These are phyloP conservation scores for Pyrenophora seminiperda DNA, from an alignment of 2,329 filamentous ascomycete species.

Conservation along the genomic window DNA sequence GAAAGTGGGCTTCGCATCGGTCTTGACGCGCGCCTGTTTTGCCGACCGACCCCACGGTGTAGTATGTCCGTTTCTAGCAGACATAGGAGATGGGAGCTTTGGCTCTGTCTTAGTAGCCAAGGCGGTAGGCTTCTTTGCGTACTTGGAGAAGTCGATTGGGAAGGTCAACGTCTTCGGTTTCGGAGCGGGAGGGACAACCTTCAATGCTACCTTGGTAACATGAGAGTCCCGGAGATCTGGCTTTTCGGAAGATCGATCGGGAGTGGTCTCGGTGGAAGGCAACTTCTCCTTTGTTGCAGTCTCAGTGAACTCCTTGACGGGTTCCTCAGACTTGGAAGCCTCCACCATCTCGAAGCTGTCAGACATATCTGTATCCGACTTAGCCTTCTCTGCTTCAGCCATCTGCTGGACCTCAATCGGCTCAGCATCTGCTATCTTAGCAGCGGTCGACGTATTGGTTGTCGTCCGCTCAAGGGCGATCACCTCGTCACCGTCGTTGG, in stretches of 20 bases:
- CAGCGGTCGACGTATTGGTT: too few species aligned
- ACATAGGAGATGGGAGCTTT: background rate
- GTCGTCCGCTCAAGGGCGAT: background rate
- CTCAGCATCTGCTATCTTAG: too few species aligned
- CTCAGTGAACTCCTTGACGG: background rate
- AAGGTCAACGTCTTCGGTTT: slow-evolving; percentile 30
- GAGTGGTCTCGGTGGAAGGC: background rate
- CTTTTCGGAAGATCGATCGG: background rate
- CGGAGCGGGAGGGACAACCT: slow-evolving; percentile 22
- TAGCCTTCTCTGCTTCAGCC: background rate
- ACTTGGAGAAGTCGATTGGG: slow-evolving; percentile 29
- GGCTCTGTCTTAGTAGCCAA: background rate
- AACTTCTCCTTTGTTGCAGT: background rate
- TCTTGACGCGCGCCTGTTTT: slow-evolving; percentile 7
- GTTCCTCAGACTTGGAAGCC: background rate
- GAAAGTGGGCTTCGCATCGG: slow-evolving; percentile 15
- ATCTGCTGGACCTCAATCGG: background rate
- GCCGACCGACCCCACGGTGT: background rate
- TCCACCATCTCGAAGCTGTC: background rate
- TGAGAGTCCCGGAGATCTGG: slow-evolving; percentile 16
- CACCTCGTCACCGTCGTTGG: background rate
- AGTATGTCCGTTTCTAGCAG: background rate
- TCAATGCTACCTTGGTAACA: slow-evolving; percentile 25
- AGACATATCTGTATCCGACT: background rate
- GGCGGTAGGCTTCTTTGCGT: slow-evolving; percentile 18